Evolutionary conservation across 2,329 filamentous ascomycete genomes (phyloP).

Genomic region (Colletotrichum tanaceti): DNA sequence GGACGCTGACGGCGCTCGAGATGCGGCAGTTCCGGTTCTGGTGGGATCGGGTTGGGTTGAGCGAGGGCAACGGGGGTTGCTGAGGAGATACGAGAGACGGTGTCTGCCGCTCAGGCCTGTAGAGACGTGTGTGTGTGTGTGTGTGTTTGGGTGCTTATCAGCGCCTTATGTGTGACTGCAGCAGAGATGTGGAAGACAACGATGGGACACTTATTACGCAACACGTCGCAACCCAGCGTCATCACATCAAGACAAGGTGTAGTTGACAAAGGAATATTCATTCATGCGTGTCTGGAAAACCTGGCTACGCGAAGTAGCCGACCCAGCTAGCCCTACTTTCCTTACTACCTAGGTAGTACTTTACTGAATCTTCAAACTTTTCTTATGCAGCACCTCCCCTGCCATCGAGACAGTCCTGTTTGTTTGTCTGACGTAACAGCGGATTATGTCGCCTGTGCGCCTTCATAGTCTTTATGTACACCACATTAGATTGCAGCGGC

Average conservation of each 20-base stretch:
- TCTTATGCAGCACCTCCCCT: slow-evolving; percentile 6
- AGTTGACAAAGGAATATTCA: slow-evolving; percentile 35
- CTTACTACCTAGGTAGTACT: not conserved
- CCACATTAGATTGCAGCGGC: slow-evolving; percentile 25
- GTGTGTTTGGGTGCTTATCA: too few species aligned
- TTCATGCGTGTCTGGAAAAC: slow-evolving; percentile 34
- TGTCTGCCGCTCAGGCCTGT: not conserved
- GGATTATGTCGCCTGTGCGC: slow-evolving; percentile 6
- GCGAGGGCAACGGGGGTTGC: slow-evolving; percentile 54
- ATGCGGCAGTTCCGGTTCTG: slow-evolving; percentile 67
- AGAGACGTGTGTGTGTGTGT: too few species aligned
- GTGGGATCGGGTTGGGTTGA: slow-evolving; percentile 65
- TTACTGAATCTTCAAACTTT: slow-evolving; percentile 24
- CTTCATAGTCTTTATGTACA: slow-evolving; percentile 25
- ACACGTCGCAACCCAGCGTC: not conserved
- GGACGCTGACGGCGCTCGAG: slow-evolving; percentile 57
- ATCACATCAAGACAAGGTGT: not conserved
- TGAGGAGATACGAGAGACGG: not conserved
- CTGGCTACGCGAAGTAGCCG: not conserved
- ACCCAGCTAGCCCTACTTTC: slow-evolving; percentile 8
- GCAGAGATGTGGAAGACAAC: too few species aligned
- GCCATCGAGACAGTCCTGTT: slow-evolving; percentile 16
- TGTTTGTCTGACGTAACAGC: slow-evolving; percentile 1
- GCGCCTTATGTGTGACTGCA: too few species aligned
- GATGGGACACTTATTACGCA: too few species aligned